Conservation (phyloP, 768 basidiomycete species). For the Suillus clintonianus region DNA sequence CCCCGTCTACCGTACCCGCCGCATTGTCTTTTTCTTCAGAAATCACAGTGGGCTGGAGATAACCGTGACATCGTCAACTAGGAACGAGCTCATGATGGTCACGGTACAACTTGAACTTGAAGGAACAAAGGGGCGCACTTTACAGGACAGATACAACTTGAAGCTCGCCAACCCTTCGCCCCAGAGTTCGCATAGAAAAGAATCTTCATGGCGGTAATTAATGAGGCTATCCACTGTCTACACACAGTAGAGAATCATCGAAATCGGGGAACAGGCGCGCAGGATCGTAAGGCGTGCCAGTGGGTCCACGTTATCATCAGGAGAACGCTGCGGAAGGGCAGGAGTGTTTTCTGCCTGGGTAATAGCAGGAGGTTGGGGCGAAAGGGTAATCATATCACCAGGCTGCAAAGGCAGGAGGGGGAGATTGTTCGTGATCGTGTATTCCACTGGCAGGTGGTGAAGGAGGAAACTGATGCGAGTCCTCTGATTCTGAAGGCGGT, state of each 20-base stretch:
- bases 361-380: background rate
- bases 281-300: conserved; percentile 53
- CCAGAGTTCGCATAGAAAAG: no score
- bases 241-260: conserved; percentile 70
- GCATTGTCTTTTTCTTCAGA: no score
- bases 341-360: background rate
- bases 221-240: no score
- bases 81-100: no score
- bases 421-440: background rate
- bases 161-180: no score
- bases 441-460: conserved; percentile 1
- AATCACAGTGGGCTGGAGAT: no score
- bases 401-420: background rate
- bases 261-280: conserved; percentile 78
- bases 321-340: background rate
- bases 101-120: no score
- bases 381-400: background rate
- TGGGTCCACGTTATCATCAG: conserved; percentile 36
- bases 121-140: no score
- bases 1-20: no score
- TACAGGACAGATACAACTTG: no score
- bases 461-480: background rate
- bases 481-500: conserved; percentile 1
- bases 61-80: no score
- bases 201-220: no score